Percentiles rank a stretch among this genome's conserved stretches.
Evolutionary conservation across 768 basidiomycete species (phyloP).

Genomic region (Suillus subalutaceus): DNA sequence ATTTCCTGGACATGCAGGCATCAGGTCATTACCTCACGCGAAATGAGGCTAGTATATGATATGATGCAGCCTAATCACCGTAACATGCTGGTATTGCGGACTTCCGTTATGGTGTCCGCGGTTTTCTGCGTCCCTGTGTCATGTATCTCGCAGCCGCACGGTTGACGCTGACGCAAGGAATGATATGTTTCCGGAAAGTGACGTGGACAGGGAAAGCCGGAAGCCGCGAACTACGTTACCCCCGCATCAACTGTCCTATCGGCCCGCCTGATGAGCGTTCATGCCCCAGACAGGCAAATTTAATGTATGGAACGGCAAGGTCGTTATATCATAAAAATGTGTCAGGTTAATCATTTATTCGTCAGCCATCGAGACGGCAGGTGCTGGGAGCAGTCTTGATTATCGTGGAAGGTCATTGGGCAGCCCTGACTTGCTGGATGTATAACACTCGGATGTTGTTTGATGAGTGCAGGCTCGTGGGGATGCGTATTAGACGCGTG

Average conservation of each 20-base stretch:
- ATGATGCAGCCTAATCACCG: constrained; percentile 3
- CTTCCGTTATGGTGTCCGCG: constrained; percentile 17
- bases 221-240: constrained; percentile 21
- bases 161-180: constrained; percentile 18
- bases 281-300: constrained; percentile 28
- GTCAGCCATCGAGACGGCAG: not conserved
- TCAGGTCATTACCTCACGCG: not conserved
- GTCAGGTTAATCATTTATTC: not conserved
- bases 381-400: constrained; percentile 1
- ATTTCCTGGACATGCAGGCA: not conserved
- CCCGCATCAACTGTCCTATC: constrained; percentile 12
- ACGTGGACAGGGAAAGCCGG: constrained; percentile 13
- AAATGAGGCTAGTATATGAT: constrained; percentile 3
- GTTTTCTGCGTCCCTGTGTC: constrained; percentile 18
- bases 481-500: not conserved
- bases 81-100: constrained; percentile 5
- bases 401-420: not conserved
- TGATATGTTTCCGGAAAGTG: constrained; percentile 20
- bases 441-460: not conserved
- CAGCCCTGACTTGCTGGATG: not conserved
- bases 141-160: constrained; percentile 23
- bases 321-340: not conserved
- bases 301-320: not conserved
- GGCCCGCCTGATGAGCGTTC: constrained; percentile 17
- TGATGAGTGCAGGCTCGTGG: not conserved